These are phyloP conservation scores for Spongiforma sp. DNA, from an alignment of 1,284 basidiomycete species.

Conservation along the genomic window DNA sequence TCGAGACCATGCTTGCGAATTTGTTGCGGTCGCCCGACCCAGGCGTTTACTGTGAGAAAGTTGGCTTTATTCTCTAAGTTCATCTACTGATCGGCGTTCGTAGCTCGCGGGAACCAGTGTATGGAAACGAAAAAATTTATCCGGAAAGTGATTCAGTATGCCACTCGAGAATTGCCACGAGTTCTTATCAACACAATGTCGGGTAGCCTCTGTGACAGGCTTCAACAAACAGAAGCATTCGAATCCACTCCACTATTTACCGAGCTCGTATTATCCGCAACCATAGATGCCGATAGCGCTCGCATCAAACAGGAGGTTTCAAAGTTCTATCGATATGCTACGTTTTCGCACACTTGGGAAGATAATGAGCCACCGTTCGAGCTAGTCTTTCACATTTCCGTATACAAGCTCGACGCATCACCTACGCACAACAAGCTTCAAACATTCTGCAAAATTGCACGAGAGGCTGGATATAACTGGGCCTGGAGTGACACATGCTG, in stretches of 20 bases:
- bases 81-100: background rate
- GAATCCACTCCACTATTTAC: slow-evolving; percentile 5
- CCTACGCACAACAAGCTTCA: slow-evolving; percentile 15
- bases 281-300: slow-evolving; percentile 1
- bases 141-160: background rate
- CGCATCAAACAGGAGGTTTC: slow-evolving; percentile 11
- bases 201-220: slow-evolving; percentile 4
- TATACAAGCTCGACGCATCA: slow-evolving; percentile 8
- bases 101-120: background rate
- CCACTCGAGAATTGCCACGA: slow-evolving; percentile 4
- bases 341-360: slow-evolving; percentile 17
- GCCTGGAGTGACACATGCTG: too few species aligned
- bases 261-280: too few species aligned
- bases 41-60: background rate
- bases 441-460: too few species aligned
- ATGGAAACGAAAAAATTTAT: background rate
- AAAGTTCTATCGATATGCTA: too few species aligned
- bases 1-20: background rate
- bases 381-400: background rate
- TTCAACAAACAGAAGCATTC: slow-evolving; percentile 5
- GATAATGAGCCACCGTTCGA: slow-evolving; percentile 6
- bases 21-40: background rate
- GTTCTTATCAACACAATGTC: slow-evolving; percentile 11
- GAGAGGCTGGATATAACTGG: too few species aligned
- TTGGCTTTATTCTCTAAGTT: background rate